phyloP scores from a whole-genome alignment of 352 stramenopile genomes.

The Globisporangium paroecandrum region DNA sequence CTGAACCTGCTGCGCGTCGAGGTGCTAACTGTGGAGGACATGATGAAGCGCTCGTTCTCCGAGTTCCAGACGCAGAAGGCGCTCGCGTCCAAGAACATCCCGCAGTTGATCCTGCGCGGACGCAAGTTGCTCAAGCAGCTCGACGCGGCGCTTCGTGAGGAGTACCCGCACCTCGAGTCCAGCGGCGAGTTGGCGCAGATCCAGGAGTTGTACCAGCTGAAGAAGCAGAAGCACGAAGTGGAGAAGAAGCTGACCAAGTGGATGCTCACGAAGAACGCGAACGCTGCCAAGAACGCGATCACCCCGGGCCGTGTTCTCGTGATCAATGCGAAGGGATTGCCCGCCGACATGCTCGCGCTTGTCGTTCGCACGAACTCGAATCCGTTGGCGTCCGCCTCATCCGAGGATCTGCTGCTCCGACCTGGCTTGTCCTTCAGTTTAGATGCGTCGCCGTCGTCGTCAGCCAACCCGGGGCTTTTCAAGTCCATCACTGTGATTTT shows the following conservation, averaged over 20 bases:
- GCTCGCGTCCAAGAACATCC: constrained; percentile 73
- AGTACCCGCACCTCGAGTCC: constrained; percentile 59
- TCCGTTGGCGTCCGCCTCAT: constrained; percentile 18
- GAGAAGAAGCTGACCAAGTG: constrained; percentile 73
- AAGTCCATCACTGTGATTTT: constrained; percentile 75
- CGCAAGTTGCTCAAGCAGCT: constrained; percentile 50
- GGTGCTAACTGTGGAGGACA: constrained; percentile 89
- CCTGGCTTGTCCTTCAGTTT: constrained; percentile 39
- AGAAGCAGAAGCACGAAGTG: constrained; percentile 63
- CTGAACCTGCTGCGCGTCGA: constrained; percentile 93
- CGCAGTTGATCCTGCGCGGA: constrained; percentile 66
- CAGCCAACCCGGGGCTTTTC: constrained; percentile 40
- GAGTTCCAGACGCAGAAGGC: constrained; percentile 94
- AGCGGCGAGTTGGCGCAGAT: constrained; percentile 61
- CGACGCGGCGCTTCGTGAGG: constrained; percentile 41
- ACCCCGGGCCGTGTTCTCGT: constrained; percentile 54
- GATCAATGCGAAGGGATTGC: constrained; percentile 66
- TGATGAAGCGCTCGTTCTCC: constrained; percentile 98
- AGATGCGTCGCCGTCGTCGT: background rate
- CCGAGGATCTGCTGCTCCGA: constrained; percentile 17
- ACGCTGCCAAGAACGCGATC: constrained; percentile 59
- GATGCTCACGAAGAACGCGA: constrained; percentile 64
- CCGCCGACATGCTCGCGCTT: constrained; percentile 52
- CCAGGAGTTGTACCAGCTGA: constrained; percentile 64
- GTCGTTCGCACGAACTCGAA: constrained; percentile 51